phyloP scores from a whole-genome alignment of 768 basidiomycete species.

The Lyophyllum semitale region DNA sequence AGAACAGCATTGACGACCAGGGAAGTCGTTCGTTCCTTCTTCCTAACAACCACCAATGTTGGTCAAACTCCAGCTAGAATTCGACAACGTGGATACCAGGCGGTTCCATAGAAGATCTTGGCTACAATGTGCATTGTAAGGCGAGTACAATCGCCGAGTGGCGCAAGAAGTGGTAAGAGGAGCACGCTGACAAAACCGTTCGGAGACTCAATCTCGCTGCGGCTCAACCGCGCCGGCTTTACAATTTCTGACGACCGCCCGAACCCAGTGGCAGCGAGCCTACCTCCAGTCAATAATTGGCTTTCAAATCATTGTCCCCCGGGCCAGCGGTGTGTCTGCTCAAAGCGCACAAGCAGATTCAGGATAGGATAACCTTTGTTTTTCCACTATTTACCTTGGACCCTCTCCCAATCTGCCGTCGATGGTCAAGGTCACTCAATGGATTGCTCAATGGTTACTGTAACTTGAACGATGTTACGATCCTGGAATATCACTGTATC shows the following conservation, averaged over 20 bases:
- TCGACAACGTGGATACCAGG: conserved; percentile 43
- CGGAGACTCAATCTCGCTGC: too few relatives aligned
- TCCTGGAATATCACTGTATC: background rate
- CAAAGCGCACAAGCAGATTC: background rate
- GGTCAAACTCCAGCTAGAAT: background rate
- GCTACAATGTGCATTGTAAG: conserved; percentile 27
- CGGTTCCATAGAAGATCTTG: conserved; percentile 62
- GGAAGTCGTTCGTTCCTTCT: conserved; percentile 67
- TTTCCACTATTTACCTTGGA: too few relatives aligned
- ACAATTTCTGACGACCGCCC: too few relatives aligned
- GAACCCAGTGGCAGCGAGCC: too few relatives aligned
- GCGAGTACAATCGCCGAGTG: conserved; percentile 1
- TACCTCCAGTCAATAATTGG: too few relatives aligned
- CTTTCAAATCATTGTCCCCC: background rate
- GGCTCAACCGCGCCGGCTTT: too few relatives aligned
- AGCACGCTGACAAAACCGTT: too few relatives aligned
- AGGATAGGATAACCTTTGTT: too few relatives aligned
- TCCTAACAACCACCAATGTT: conserved; percentile 46
- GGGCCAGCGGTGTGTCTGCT: background rate
- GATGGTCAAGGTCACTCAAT: too few relatives aligned
- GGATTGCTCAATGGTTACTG: too few relatives aligned
- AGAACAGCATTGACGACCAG: conserved; percentile 74
- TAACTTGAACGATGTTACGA: too few relatives aligned
- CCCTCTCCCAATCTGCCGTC: too few relatives aligned
- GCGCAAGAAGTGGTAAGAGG: background rate